Base-by-base conservation (phyloP, 768 basidiomycete genomes). In the Psilocybe azurescens region DNA sequence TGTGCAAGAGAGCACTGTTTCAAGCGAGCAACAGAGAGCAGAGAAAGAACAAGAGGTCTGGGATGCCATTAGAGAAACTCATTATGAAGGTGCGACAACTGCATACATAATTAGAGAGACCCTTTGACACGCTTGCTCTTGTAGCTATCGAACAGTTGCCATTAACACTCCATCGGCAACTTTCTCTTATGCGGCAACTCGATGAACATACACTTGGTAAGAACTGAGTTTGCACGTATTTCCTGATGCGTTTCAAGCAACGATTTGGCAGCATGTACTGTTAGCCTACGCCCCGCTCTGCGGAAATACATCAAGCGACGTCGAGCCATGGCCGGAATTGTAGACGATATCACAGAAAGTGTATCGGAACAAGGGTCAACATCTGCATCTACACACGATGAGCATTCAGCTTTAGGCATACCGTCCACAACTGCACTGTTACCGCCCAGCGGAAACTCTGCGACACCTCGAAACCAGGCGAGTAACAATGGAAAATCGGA, bases 131-230 rank as follows among this genome's bases (percentile, higher is more conserved):
- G 11, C 44, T 46, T 49, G 18, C n/a, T 9, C 14, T 39, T 41
- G 20, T 53, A 95, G 93, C 88, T 52, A 81, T 94, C 55, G 90
- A 93, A 61, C 90, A 93, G 70, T 74, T 95, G 7, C 93, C 93
- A 0, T 75, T 93, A 57, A 87, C 89, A 29, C 72, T 94, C 20
- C 87, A 89, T 61, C 80, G 93, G 48, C 88, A 89, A 56, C 88
- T 87, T 68, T 80, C 83, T 32, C 77, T 95, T 32, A 82, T 93
- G 73, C 78, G 81, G 6, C 92, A 95, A 71, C 77, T 93, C 38
- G 93, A 94, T 66, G 79, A 86, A 58, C 87, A 91, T 71, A 79
- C 82, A 38, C 75, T 81, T 46, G 76, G 91, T 90, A 53, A 48
- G 79, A 66, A 48, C 39, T 58, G 10, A 20, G 20, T 13, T 5